These are phyloP conservation scores for Cornus florida DNA, from an alignment of 148 eudicot species.

Conservation along the genomic window DNA sequence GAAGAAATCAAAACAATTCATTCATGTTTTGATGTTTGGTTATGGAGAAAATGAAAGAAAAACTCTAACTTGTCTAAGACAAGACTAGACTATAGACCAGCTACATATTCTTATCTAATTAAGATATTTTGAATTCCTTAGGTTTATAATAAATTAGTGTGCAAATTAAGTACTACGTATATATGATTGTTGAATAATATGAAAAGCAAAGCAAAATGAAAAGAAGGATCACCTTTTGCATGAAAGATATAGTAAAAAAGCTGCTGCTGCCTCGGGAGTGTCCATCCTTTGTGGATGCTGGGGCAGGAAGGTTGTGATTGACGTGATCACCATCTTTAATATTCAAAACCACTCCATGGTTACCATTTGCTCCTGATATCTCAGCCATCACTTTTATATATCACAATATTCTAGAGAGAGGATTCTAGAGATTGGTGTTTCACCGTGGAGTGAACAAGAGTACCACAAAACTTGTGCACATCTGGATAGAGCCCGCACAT, in stretches of 20 bases:
- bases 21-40: not conserved
- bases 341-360: constrained; percentile 39
- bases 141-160: not conserved
- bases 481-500: too few relatives aligned
- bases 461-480: too few relatives aligned
- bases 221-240: constrained; percentile 52
- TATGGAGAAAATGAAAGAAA: not conserved
- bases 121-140: not conserved
- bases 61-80: not conserved
- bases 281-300: constrained; percentile 22
- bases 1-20: not conserved
- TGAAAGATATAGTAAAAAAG: constrained; percentile 41
- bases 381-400: constrained; percentile 48
- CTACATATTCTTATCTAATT: too few relatives aligned
- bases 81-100: not conserved
- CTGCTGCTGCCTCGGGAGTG: constrained; percentile 12
- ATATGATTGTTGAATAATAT: not conserved
- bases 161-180: too few relatives aligned
- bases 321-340: constrained; percentile 30
- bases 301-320: constrained; percentile 13
- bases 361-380: constrained; percentile 51
- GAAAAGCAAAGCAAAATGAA: not conserved
- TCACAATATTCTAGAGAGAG: not conserved
- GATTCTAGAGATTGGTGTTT: not conserved
- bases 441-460: not conserved